Percentiles rank a stretch among this genome's conserved stretches.
phyloP scores from a whole-genome alignment of 148 eudicot species.

The Pharnaceum exiguum region DNA sequence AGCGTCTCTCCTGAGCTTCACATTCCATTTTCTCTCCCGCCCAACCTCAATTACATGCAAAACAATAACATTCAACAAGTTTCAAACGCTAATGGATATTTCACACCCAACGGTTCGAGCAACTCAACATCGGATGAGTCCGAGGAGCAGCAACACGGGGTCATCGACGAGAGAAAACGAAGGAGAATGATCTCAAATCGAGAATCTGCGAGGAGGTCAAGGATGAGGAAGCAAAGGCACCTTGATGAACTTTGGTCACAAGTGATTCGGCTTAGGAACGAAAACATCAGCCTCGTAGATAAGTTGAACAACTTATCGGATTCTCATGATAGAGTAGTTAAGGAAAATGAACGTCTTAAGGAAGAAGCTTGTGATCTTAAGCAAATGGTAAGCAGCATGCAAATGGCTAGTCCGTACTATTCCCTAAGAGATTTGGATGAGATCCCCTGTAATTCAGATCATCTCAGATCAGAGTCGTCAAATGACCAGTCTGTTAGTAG shows the following conservation, averaged over 20 bases:
- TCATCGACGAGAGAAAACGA: conserved; percentile 66
- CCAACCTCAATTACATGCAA: conserved; percentile 17
- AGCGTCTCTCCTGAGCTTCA: conserved; percentile 15
- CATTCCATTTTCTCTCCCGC: conserved; percentile 18
- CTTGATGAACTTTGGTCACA: conserved; percentile 73
- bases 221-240: conserved; percentile 86
- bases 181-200: conserved; percentile 84
- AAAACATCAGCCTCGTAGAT: conserved; percentile 49
- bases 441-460: conserved; percentile 40
- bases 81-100: conserved; percentile 15
- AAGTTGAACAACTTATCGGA: conserved; percentile 44
- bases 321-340: conserved; percentile 39
- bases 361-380: conserved; percentile 59
- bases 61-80: conserved; percentile 18
- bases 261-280: conserved; percentile 49
- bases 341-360: conserved; percentile 61
- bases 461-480: conserved; percentile 42
- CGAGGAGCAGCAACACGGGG: conserved; percentile 36
- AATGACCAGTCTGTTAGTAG: conserved; percentile 29
- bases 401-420: conserved; percentile 36
- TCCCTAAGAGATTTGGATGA: conserved; percentile 53
- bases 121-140: conserved; percentile 71
- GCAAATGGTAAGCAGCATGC: conserved; percentile 43
- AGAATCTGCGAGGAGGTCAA: conserved; percentile 83
- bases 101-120: conserved; percentile 17